Conservation (phyloP, 2,329 filamentous ascomycete genomes). For the Colletotrichum sp. region DNA sequence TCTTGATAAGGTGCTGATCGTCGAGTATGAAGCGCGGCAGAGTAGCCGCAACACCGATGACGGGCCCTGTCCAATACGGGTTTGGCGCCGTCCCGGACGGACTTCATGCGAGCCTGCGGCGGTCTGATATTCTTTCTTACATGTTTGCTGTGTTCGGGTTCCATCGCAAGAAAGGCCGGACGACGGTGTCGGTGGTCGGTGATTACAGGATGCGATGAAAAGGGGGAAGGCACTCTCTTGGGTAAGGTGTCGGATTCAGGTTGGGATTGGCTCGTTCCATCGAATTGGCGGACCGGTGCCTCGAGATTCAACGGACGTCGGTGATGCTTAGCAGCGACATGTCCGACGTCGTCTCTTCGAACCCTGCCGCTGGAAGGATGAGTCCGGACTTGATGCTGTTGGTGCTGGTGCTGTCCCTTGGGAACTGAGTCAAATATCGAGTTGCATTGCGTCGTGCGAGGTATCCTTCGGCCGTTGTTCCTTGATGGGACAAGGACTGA, state of each 20-base stretch:
- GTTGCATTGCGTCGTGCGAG: neutral
- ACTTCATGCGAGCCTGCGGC: neutral
- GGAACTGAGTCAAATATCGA: neutral
- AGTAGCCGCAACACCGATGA: constrained; percentile 4
- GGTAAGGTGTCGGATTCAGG: neutral
- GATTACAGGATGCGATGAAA: neutral
- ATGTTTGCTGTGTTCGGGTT: neutral
- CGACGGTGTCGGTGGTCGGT: neutral
- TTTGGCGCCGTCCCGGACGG: neutral
- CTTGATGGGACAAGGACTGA: neutral
- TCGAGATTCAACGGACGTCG: neutral
- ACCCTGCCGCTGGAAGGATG: neutral
- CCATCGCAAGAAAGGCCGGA: neutral
- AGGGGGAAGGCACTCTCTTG: neutral
- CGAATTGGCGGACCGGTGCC: neutral
- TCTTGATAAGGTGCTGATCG: constrained; percentile 5
- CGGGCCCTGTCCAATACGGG: neutral
- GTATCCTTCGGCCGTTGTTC: neutral
- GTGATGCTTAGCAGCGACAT: neutral
- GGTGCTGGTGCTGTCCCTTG: neutral
- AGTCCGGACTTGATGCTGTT: neutral
- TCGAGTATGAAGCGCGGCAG: neutral
- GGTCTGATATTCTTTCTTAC: neutral
- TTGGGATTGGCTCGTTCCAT: neutral
- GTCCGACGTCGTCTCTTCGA: neutral